phyloP scores from a whole-genome alignment of 108 stramenopile genomes.

The Discostella stelligeroides region DNA sequence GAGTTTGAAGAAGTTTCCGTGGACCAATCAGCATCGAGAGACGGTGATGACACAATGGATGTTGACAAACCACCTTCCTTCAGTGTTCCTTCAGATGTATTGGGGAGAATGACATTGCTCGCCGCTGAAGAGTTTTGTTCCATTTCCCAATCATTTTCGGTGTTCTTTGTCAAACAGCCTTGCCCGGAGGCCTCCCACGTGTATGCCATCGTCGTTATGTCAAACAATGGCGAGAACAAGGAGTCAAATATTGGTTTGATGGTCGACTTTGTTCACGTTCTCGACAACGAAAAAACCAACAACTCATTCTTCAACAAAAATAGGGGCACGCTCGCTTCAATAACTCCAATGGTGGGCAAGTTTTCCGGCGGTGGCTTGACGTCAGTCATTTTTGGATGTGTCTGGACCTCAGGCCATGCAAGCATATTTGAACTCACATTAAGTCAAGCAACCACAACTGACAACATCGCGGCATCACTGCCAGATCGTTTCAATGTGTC shows the following conservation, averaged over 20 bases:
- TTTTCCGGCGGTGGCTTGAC: constrained; percentile 10
- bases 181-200: constrained; percentile 1
- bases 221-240: constrained; percentile 8
- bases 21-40: not conserved
- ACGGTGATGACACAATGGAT: constrained; percentile 25
- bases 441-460: not conserved
- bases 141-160: constrained; percentile 22
- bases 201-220: constrained; percentile 46
- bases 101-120: constrained; percentile 33
- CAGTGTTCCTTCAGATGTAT: constrained; percentile 22
- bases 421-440: constrained; percentile 43
- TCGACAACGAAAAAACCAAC: constrained; percentile 10
- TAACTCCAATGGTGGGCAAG: constrained; percentile 40
- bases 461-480: not conserved
- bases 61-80: constrained; percentile 28
- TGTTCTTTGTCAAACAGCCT: constrained; percentile 39
- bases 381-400: constrained; percentile 56
- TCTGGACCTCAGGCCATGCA: constrained; percentile 59
- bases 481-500: constrained; percentile 45
- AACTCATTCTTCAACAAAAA: constrained; percentile 16
- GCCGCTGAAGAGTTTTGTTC: constrained; percentile 44
- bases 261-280: constrained; percentile 30
- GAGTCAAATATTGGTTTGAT: constrained; percentile 7
- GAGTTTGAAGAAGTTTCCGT: constrained; percentile 52
- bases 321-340: constrained; percentile 26